phyloP scores from a whole-genome alignment of 2,329 filamentous ascomycete species.

The Penicillium sp. region DNA sequence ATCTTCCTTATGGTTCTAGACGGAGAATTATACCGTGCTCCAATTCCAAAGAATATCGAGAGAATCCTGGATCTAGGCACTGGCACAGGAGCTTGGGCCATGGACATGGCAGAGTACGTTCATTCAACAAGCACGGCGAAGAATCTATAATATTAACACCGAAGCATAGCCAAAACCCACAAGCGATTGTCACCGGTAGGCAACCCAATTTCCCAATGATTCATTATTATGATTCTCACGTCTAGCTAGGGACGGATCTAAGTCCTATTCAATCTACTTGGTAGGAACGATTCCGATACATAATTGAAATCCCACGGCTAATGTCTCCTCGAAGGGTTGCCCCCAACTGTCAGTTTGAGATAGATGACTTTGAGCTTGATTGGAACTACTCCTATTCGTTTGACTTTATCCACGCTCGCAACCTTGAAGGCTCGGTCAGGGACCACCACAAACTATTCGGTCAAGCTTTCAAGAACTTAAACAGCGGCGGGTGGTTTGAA shows the following conservation, averaged over 20 bases:
- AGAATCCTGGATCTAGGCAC: slow-evolving; percentile 10
- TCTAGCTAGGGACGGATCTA: slow-evolving; percentile 14
- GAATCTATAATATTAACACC: not conserved
- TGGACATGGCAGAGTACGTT: slow-evolving; percentile 13
- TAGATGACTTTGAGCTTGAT: slow-evolving; percentile 26
- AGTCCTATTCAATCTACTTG: slow-evolving; percentile 19
- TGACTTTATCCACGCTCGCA: slow-evolving; percentile 25
- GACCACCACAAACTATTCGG: slow-evolving; percentile 23
- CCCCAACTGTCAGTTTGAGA: slow-evolving; percentile 11
- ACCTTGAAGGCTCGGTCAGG: slow-evolving; percentile 23
- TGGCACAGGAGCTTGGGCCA: slow-evolving; percentile 9
- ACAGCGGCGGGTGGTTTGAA: slow-evolving; percentile 27
- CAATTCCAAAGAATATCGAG: slow-evolving; percentile 13
- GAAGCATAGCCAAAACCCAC: slow-evolving; percentile 1
- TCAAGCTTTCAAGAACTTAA: slow-evolving; percentile 22
- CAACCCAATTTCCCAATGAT: too few species aligned
- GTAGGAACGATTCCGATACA: slow-evolving; percentile 18
- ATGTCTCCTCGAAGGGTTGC: not conserved
- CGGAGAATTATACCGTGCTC: slow-evolving; percentile 15
- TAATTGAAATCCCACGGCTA: not conserved
- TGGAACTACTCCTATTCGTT: slow-evolving; percentile 24
- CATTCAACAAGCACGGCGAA: slow-evolving; percentile 17
- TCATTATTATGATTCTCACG: not conserved
- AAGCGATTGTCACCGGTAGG: slow-evolving; percentile 15
- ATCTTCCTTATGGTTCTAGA: slow-evolving; percentile 17